phyloP scores from a whole-genome alignment of 331 rosid species.

The Quercus tomentella region DNA sequence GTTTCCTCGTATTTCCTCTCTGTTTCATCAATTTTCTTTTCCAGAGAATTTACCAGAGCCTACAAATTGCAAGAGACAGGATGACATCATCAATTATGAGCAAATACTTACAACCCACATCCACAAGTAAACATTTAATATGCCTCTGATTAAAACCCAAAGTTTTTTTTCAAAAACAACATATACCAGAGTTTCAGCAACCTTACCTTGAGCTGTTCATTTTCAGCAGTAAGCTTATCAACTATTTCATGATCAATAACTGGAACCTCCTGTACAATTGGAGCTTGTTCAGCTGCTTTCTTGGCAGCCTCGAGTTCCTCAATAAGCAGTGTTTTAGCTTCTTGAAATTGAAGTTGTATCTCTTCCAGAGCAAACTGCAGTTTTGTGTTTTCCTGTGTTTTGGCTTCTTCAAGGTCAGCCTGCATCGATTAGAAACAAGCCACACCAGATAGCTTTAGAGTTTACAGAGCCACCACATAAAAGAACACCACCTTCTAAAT shows the following conservation, averaged over 20 bases:
- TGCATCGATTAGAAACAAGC: slow-evolving; percentile 37
- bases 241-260: slow-evolving; percentile 49
- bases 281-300: slow-evolving; percentile 34
- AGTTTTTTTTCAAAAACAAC: neutral
- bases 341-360: slow-evolving; percentile 50
- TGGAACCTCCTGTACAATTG: slow-evolving; percentile 37
- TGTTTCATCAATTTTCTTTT: slow-evolving; percentile 68
- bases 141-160: neutral
- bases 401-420: slow-evolving; percentile 61
- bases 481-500: slow-evolving; percentile 1
- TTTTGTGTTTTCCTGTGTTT: slow-evolving; percentile 59
- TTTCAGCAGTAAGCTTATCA: slow-evolving; percentile 53
- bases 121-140: slow-evolving; percentile 5
- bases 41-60: slow-evolving; percentile 70
- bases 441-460: slow-evolving; percentile 17
- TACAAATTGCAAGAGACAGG: slow-evolving; percentile 30
- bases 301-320: slow-evolving; percentile 58
- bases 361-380: slow-evolving; percentile 60
- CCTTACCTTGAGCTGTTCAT: slow-evolving; percentile 64
- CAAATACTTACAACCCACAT: slow-evolving; percentile 10
- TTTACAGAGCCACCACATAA: neutral
- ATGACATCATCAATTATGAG: slow-evolving; percentile 14
- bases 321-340: slow-evolving; percentile 38
- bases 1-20: slow-evolving; percentile 68
- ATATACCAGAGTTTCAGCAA: neutral